A percentile compares a stretch with the other conserved stretches of the same genome.
phyloP scores from a whole-genome alignment of 73 alveolate genomes.

The Paramecium biaurelia region DNA sequence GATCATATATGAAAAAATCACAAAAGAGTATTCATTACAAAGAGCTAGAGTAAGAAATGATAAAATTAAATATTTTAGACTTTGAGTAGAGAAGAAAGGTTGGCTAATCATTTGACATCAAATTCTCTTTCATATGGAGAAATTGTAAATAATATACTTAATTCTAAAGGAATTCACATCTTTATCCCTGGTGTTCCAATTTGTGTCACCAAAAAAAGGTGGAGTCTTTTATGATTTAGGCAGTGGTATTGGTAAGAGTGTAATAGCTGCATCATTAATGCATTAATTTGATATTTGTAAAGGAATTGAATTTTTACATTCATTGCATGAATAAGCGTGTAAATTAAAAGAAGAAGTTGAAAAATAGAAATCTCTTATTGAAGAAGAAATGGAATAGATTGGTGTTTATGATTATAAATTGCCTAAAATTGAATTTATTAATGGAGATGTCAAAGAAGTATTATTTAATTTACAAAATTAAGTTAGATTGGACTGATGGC shows the following conservation, averaged over 20 bases:
- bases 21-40: not conserved
- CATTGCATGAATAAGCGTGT: constrained; percentile 61
- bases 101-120: constrained; percentile 18
- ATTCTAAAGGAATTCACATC: not conserved
- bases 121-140: constrained; percentile 54
- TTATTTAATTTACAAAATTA: constrained; percentile 44
- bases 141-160: constrained; percentile 37
- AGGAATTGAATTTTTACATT: constrained; percentile 82
- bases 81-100: constrained; percentile 42
- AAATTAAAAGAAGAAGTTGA: constrained; percentile 51
- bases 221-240: constrained; percentile 92
- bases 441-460: constrained; percentile 64
- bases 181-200: constrained; percentile 1
- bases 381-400: constrained; percentile 28
- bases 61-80: not conserved
- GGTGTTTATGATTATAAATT: constrained; percentile 41
- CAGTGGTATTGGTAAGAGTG: constrained; percentile 91
- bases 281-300: constrained; percentile 78
- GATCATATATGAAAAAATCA: not conserved
- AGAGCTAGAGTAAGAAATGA: not conserved
- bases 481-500: constrained; percentile 88
- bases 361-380: constrained; percentile 67
- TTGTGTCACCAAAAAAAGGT: constrained; percentile 55
- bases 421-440: constrained; percentile 63
- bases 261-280: constrained; percentile 84